Evolutionary conservation across 768 basidiomycete species (phyloP).

Genomic region (Coprinellus micaceus): DNA sequence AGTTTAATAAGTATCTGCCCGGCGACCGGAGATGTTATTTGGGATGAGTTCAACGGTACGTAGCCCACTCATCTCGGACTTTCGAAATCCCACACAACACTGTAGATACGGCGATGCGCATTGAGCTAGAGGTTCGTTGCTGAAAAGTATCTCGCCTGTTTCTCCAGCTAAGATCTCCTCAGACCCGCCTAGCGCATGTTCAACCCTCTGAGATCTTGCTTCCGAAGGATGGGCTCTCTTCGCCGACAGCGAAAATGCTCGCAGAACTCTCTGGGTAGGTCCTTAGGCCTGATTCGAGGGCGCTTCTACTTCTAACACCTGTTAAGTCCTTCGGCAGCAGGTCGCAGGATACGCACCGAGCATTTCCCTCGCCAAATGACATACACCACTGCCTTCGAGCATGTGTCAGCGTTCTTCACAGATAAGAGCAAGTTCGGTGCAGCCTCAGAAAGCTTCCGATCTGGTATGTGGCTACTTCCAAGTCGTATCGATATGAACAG

Average conservation of each 20-base stretch:
- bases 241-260: slow-evolving; percentile 73
- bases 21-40: slow-evolving; percentile 88
- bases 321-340: slow-evolving; percentile 34
- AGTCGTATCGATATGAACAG: background rate
- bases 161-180: background rate
- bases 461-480: slow-evolving; percentile 33
- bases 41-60: slow-evolving; percentile 85
- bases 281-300: background rate
- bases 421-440: slow-evolving; percentile 37
- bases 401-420: slow-evolving; percentile 63
- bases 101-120: slow-evolving; percentile 76
- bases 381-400: slow-evolving; percentile 68
- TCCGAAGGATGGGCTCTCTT: slow-evolving; percentile 54
- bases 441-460: slow-evolving; percentile 43
- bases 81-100: background rate
- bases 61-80: background rate
- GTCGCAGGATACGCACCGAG: slow-evolving; percentile 58
- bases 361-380: slow-evolving; percentile 49
- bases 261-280: slow-evolving; percentile 62
- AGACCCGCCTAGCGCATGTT: slow-evolving; percentile 87
- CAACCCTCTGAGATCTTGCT: slow-evolving; percentile 80
- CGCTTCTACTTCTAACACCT: slow-evolving; percentile 7
- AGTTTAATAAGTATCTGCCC: slow-evolving; percentile 80
- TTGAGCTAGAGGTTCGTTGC: slow-evolving; percentile 74
- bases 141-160: background rate